phyloP scores from a whole-genome alignment of 192 early-diverging fungal genomes.

The Linnemannia zychae region DNA sequence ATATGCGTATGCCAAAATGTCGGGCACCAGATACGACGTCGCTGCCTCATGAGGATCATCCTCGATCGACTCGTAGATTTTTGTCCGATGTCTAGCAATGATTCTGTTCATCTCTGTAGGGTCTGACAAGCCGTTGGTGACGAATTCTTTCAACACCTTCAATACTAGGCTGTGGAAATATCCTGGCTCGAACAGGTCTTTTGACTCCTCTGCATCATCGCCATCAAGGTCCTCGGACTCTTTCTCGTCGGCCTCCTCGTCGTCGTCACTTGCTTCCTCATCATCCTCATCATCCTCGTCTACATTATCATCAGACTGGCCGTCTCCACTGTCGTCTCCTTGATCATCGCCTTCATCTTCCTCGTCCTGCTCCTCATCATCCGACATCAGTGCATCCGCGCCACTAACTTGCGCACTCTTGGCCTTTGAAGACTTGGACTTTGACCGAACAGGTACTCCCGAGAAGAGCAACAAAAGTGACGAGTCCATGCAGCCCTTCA shows the following conservation, averaged over 20 bases:
- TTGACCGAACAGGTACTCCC: conserved; percentile 64
- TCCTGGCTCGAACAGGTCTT: conserved; percentile 72
- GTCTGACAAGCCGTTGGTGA: conserved; percentile 50
- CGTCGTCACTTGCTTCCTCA: not conserved
- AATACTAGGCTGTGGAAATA: conserved; percentile 69
- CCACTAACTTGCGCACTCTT: conserved; percentile 43
- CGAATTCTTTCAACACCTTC: conserved; percentile 69
- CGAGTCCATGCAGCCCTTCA: conserved; percentile 66
- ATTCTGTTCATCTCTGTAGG: conserved; percentile 58
- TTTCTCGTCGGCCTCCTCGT: not conserved
- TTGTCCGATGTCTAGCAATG: conserved; percentile 59
- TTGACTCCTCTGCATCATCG: conserved; percentile 28
- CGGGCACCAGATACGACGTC: conserved; percentile 64
- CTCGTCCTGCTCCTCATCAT: conserved; percentile 28
- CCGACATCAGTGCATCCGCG: conserved; percentile 35
- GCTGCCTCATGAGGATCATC: conserved; percentile 73
- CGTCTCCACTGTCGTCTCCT: conserved; percentile 33
- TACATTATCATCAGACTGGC: conserved; percentile 31
- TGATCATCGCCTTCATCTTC: conserved; percentile 53
- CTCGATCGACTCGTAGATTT: conserved; percentile 64
- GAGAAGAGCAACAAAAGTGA: conserved; percentile 74
- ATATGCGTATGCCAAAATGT: conserved; percentile 70
- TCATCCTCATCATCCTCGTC: conserved; percentile 11
- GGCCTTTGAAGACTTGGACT: conserved; percentile 38
- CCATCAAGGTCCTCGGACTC: not conserved